Evolutionary conservation across 768 basidiomycete species (phyloP), one percentile per base, ranked within the genome.

Genomic region (Boletus sensibilis): DNA sequence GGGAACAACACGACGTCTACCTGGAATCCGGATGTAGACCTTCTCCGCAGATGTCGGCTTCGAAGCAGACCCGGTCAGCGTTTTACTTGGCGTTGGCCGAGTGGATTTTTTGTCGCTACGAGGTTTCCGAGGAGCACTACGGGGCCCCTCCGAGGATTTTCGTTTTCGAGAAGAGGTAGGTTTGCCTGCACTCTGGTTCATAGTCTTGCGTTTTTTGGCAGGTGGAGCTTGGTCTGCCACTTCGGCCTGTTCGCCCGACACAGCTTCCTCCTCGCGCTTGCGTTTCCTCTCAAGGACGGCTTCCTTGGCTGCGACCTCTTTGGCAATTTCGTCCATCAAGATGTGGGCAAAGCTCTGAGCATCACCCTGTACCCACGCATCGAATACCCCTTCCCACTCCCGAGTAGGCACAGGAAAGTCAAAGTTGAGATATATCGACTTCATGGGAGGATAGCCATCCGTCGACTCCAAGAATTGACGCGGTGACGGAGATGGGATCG

Each of bases 351-450:
- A 94, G 16, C 67, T 68, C 69, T 97, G 94, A 3, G 90, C 87
- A 66, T 96, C 93, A 2, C 94, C 92, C 63, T 93, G 84, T 52
- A 94, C 71, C 90, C 92, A 96, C 38, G 83, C 81, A 71, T 97
- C 94, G 62, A 97, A 95, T 4, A 95, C 87, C 9, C 85, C 88
- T 58, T 90, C 88, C 92, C 92, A 95, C 59, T 94, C 92, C 52
- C 88, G 78, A 9, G 85, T 85, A 4, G 92, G 92, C 10, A 86
- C 83, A 1, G 92, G 92, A 68, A 92, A 92, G 58, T 95, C 92
- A 38, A 90, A 73, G 70, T 96, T 96, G 54, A 96, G 78, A 71
- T 91, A 94, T 18, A 95, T 78, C 5, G 88, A 82, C 68, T 82
- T 85, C 46, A 88, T 74, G 5, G 81, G 76, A 23, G 76, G 74